Base-by-base conservation (phyloP, 129 eudicot species). In the Erigeron canadensis region DNA sequence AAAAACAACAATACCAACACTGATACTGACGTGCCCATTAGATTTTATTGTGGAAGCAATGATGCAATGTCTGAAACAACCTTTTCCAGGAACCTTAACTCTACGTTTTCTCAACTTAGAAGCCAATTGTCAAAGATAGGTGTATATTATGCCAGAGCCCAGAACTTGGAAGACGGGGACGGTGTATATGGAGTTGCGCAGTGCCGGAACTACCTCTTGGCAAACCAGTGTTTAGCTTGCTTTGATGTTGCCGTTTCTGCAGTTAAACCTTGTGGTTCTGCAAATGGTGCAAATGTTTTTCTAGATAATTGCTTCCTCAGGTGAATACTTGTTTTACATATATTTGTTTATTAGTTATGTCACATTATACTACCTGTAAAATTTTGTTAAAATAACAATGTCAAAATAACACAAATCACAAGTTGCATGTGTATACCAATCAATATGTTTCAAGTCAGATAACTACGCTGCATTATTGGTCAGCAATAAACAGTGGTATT, bases 221-320 rank as follows among this genome's bases (percentile, higher is more conserved):
- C 47, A 6, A 48, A 50, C 7, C 81, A 80, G 54, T 89, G 96
- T 53, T 60, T 89, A 16, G 81, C 84, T 50, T 89, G 96, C 80
- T 89, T 79, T 66, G 82, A 84, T 78, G 86, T 79, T 7, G 89
- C 87, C 0, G 91, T 81, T 22, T 40, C 77, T 19, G 77, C 39
- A 55, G 70, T 89, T 37, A 48, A 81, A 23, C 76, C 77, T n/a
- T 89, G 96, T 74, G 75, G 89, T 42, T 87, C 82, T 62, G 89
- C 87, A 1, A 89, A 84, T 41, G 96, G 96, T n/a, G 96, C 87
- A 54, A 81, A 86, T 62, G 87, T 84, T 34, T 75, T 80, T 12
- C 78, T 86, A 40, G 96, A 89, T 75, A 87, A 87, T 57, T 83
- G 96, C 76, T 84, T 77, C 56, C 87, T 89, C 72, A 86, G 96